A percentile compares a stretch with the other conserved stretches of the same genome.
Evolutionary conservation across 306 rosid species (phyloP).

Genomic region (Medicago lupulina): DNA sequence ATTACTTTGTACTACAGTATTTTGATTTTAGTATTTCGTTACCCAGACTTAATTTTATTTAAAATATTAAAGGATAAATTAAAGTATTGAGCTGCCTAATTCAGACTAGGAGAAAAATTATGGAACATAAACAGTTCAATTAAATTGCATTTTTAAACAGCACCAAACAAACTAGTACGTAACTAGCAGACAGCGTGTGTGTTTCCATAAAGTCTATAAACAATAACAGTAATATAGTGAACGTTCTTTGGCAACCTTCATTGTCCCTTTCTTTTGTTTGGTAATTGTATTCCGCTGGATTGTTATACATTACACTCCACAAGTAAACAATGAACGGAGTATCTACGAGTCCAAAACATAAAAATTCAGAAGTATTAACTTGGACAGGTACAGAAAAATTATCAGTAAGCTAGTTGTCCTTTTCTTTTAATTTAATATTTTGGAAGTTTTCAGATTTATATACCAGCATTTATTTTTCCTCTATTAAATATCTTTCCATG

Average conservation of each 20-base stretch:
- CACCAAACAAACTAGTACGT: not conserved
- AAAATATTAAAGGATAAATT: not conserved
- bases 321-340: conserved; percentile 6
- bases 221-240: not conserved
- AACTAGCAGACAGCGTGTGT: not conserved
- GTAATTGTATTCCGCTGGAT: not conserved
- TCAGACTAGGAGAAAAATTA: too few relatives aligned
- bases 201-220: conserved; percentile 9
- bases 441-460: conserved; percentile 10
- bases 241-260: not conserved
- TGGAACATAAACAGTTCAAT: too few relatives aligned
- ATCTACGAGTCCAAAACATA: conserved; percentile 4
- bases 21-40: too few relatives aligned
- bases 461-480: not conserved
- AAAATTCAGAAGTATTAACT: conserved; percentile 10
- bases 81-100: not conserved
- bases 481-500: too few relatives aligned
- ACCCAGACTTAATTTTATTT: not conserved
- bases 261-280: not conserved
- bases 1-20: too few relatives aligned
- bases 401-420: not conserved
- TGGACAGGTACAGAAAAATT: conserved; percentile 17
- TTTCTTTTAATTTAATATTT: not conserved
- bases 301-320: conserved; percentile 19
- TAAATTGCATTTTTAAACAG: not conserved